Evolutionary conservation across 306 rosid genomes (phyloP), one percentile per base, ranked within the genome.

Genomic region (Senna siamea): DNA sequence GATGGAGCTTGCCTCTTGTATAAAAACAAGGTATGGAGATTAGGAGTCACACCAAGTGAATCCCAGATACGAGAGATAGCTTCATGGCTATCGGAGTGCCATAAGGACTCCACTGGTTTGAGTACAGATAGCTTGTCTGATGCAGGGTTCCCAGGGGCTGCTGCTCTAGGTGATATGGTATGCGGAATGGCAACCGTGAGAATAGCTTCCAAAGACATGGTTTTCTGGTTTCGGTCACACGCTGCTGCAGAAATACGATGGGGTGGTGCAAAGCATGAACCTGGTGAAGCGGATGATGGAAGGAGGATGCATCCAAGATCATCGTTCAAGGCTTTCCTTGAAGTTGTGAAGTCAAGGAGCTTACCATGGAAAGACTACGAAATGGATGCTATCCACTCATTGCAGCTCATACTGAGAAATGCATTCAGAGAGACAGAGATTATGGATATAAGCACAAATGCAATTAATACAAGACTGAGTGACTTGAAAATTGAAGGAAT

Each of bases 181-280:
- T 91, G 98, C 60, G 98, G 98, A 73, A 88, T 94, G 98, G 98
- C 98, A 51, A 90, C 97, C 0, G 98, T 89, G 73, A 85, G 89
- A 84, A 88, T 94, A 79, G 74, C 93, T 81, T 35, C 87, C 19
- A 87, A 80, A 61, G 97, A 94, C 76, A 48, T 83, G 40, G 88
- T 94, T 9, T 87, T 89, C 73, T 92, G 97, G 97, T 89, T 92
- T 66, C 85, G 96, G 6, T 82, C 96, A 52, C 86, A 82, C 74
- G 80, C 91, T 30, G 93, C 93, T 18, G 77, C 88, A 13, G 98
- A 94, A 81, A 78, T 94, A 34, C 86, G 89, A 61, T 94, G 98
- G 98, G 97, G 95, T 69, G 97, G 98, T 70, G 96, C 96, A 60
- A 92, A 89, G 82, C 96, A 92, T 79, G 87, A n/a, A n/a, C n/a